phyloP scores from a whole-genome alignment of 1,284 basidiomycete species.

The Rhizopogon parksii region DNA sequence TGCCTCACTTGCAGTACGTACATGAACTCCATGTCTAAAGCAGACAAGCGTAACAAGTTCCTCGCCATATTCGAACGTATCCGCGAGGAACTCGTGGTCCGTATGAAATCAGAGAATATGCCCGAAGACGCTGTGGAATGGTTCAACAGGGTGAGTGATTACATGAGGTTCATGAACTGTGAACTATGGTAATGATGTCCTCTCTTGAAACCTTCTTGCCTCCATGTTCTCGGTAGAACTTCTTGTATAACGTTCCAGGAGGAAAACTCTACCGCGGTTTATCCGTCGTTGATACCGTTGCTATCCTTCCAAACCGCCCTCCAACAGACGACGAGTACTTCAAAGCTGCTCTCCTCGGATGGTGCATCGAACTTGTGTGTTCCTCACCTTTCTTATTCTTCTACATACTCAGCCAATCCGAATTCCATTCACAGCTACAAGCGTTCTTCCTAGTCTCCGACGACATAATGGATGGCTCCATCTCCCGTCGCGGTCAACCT shows the following conservation, averaged over 20 bases:
- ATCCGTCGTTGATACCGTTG: constrained; percentile 89
- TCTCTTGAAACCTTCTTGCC: background rate
- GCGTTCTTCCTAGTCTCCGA: constrained; percentile 97
- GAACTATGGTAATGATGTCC: background rate
- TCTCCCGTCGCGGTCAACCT: constrained; percentile 95
- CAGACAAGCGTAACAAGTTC: constrained; percentile 23
- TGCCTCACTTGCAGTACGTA: too few species aligned
- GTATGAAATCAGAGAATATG: constrained; percentile 48
- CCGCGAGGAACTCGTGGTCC: constrained; percentile 34
- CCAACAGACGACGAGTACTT: constrained; percentile 82
- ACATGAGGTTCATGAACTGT: too few species aligned
- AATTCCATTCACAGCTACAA: constrained; percentile 65
- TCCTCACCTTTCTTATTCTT: too few species aligned
- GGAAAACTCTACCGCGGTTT: constrained; percentile 97
- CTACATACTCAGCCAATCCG: too few species aligned
- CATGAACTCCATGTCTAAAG: constrained; percentile 1
- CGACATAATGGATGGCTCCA: constrained; percentile 95
- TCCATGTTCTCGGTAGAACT: constrained; percentile 45
- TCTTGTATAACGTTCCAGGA: constrained; percentile 93
- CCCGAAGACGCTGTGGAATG: constrained; percentile 58
- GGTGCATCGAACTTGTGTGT: constrained; percentile 92
- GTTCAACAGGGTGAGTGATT: constrained; percentile 46
- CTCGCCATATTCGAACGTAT: constrained; percentile 23
- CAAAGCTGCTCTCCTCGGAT: constrained; percentile 86
- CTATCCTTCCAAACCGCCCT: constrained; percentile 73